Evolutionary conservation across 176 grass and related monocot genomes (phyloP).

Genomic region (Leersia perrieri): DNA sequence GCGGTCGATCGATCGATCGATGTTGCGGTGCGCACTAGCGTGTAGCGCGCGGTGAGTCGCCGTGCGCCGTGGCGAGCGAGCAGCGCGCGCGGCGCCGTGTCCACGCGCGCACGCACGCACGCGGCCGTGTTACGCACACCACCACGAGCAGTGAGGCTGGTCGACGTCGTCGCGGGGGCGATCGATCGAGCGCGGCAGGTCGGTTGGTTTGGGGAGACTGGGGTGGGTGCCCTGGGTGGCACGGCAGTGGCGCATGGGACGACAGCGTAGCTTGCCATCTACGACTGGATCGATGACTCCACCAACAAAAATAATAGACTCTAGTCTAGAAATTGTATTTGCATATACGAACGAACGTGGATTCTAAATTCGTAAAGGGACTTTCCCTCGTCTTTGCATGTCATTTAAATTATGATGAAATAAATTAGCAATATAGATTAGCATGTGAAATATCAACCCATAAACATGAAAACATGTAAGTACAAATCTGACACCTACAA

Average conservation of each 20-base stretch:
- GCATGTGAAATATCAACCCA: too few relatives aligned
- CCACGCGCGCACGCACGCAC: not conserved
- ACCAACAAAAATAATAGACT: not conserved
- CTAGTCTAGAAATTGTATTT: not conserved
- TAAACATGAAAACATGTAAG: too few relatives aligned
- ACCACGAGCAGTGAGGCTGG: too few relatives aligned
- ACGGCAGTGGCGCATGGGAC: not conserved
- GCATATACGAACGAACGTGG: too few relatives aligned
- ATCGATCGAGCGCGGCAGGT: too few relatives aligned
- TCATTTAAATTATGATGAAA: too few relatives aligned
- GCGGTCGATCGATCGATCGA: too few relatives aligned
- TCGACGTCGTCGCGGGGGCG: not conserved
- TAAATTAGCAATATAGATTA: too few relatives aligned
- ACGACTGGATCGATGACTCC: not conserved
- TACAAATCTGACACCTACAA: too few relatives aligned
- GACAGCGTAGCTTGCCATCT: slow-evolving; percentile 14
- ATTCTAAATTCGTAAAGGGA: too few relatives aligned
- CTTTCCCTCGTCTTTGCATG: too few relatives aligned
- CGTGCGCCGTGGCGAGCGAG: not conserved
- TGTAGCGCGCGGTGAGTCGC: not conserved
- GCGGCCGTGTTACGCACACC: slow-evolving; percentile 32
- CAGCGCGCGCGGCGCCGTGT: not conserved
- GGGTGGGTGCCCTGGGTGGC: slow-evolving; percentile 21
- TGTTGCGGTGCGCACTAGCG: not conserved
- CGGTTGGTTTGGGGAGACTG: not conserved